These are phyloP conservation scores for Pleurotus platypus DNA, from an alignment of 768 basidiomycete genomes.

Conservation along the genomic window DNA sequence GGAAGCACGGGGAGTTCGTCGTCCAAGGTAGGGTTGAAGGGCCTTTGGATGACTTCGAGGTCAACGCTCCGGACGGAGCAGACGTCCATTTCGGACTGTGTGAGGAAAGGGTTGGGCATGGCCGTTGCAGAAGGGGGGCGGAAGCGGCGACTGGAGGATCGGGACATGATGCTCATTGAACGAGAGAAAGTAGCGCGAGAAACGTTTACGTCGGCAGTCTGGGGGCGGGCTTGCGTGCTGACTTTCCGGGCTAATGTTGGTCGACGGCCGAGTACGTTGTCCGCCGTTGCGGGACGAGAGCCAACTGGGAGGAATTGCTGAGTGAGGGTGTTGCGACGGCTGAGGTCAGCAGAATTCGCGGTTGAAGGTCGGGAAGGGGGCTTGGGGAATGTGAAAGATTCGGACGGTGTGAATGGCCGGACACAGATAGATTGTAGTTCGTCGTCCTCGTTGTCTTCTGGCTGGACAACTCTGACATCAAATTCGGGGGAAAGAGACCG, in stretches of 20 bases:
- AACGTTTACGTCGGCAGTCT: constrained; percentile 2
- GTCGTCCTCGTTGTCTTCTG: neutral
- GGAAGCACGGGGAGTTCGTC: constrained; percentile 57
- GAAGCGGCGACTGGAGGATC: constrained; percentile 7
- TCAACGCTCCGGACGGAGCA: constrained; percentile 14
- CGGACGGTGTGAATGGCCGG: constrained; percentile 5
- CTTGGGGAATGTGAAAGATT: constrained; percentile 5
- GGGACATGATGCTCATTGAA: constrained; percentile 7
- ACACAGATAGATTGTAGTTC: neutral
- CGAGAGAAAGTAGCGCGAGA: constrained; percentile 1
- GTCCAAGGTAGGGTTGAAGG: constrained; percentile 49
- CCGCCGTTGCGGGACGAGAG: constrained; percentile 3
- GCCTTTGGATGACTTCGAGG: constrained; percentile 48
- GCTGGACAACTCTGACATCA: neutral
- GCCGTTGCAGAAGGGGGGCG: constrained; percentile 1
- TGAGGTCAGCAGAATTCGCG: neutral
- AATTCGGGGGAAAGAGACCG: neutral
- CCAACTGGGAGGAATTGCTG: neutral
- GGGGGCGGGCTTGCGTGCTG: constrained; percentile 1
- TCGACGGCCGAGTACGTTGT: neutral
- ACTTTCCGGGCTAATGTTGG: neutral
- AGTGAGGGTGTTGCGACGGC: constrained; percentile 1
- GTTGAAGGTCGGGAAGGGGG: constrained; percentile 3
- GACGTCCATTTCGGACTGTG: neutral
- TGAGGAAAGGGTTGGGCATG: constrained; percentile 6